These are phyloP conservation scores for Starmera quercuum DNA, from an alignment of 805 yeast genomes.

Conservation along the genomic window DNA sequence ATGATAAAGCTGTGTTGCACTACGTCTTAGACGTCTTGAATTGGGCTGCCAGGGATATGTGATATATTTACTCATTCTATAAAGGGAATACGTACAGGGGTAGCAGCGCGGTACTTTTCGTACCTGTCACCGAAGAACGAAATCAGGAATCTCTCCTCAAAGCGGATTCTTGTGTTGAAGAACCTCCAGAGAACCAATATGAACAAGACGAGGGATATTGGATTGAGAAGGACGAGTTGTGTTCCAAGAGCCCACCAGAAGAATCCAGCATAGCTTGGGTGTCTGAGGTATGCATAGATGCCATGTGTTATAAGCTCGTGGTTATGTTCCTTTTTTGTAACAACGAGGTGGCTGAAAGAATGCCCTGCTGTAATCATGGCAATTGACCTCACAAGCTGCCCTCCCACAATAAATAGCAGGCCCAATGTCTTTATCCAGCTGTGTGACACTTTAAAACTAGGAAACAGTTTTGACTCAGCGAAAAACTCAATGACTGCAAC, in stretches of 20 bases:
- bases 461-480: conserved; percentile 34
- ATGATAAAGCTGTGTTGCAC: no score
- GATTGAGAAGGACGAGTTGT: conserved; percentile 64
- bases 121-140: conserved; percentile 71
- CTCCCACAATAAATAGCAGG: conserved; percentile 35
- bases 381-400: conserved; percentile 61
- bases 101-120: conserved; percentile 36
- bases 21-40: no score
- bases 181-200: conserved; percentile 54
- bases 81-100: conserved; percentile 62
- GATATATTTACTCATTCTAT: conserved; percentile 23
- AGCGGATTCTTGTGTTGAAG: conserved; percentile 56
- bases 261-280: conserved; percentile 89
- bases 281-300: conserved; percentile 59
- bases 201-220: conserved; percentile 49
- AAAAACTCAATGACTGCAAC: conserved; percentile 45
- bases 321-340: conserved; percentile 36
- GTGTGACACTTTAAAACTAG: conserved; percentile 22
- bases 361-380: conserved; percentile 88
- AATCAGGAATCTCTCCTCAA: conserved; percentile 62
- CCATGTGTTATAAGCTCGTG: conserved; percentile 74
- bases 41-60: no score
- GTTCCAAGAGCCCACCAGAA: conserved; percentile 91
- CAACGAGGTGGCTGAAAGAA: conserved; percentile 80
- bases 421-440: conserved; percentile 34